These are phyloP conservation scores for Plantago ovata DNA, from an alignment of 257 asterid species.

Conservation along the genomic window DNA sequence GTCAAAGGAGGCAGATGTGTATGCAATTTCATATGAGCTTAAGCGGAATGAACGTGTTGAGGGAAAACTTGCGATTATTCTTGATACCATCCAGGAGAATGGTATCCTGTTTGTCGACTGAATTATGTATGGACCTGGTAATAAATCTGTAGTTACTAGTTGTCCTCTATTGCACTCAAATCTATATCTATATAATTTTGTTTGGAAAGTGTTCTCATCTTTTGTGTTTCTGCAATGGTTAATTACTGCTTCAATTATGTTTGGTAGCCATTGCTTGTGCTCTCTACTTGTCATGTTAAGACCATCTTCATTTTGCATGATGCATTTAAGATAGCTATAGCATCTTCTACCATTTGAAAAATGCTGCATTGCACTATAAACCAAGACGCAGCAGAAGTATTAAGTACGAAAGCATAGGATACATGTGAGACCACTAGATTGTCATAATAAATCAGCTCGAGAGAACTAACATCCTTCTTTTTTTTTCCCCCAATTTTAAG, in stretches of 20 bases:
- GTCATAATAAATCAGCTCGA: no score
- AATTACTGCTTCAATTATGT: neutral
- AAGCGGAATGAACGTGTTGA: slow-evolving; percentile 71
- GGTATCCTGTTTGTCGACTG: slow-evolving; percentile 60
- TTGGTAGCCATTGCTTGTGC: no score
- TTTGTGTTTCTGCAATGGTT: neutral
- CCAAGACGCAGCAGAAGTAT: no score
- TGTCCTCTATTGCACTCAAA: neutral
- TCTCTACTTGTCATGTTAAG: no score
- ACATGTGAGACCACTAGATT: no score
- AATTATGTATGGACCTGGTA: neutral
- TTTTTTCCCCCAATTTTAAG: no score
- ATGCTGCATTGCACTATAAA: no score
- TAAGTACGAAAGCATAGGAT: no score
- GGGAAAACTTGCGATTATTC: slow-evolving; percentile 74
- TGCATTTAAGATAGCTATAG: no score
- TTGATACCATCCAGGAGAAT: slow-evolving; percentile 78
- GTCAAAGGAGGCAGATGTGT: slow-evolving; percentile 95
- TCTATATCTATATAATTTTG: neutral
- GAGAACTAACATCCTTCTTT: no score
- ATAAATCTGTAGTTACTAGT: neutral
- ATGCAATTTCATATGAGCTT: slow-evolving; percentile 69
- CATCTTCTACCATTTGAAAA: no score
- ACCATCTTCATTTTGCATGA: no score
- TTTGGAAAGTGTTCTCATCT: neutral